These are phyloP conservation scores for Teratosphaeria epicoccoides DNA, from an alignment of 2,329 filamentous ascomycete genomes.

Conservation along the genomic window DNA sequence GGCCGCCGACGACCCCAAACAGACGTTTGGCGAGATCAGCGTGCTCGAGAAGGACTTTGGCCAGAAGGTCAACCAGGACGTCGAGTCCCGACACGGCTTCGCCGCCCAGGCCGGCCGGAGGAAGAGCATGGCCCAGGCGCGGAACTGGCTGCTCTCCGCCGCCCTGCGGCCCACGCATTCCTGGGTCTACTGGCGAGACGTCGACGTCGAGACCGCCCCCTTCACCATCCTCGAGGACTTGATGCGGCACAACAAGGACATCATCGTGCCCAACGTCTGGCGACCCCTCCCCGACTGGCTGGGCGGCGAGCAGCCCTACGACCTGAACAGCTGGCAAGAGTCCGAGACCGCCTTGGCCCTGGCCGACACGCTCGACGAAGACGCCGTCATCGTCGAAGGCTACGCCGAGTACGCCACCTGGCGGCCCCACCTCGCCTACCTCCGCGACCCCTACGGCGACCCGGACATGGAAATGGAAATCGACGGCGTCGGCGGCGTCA, in stretches of 20 bases:
- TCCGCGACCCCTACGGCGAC: constrained; percentile 92
- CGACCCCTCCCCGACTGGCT: constrained; percentile 97
- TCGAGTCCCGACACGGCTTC: constrained; percentile 94
- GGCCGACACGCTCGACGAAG: constrained; percentile 90
- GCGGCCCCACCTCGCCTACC: constrained; percentile 91
- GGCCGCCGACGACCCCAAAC: constrained; percentile 63
- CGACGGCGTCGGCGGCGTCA: constrained; percentile 93
- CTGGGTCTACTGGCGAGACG: constrained; percentile 99
- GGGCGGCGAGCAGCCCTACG: constrained; percentile 94
- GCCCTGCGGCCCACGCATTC: constrained; percentile 89
- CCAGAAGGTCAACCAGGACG: constrained; percentile 93
- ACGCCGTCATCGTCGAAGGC: constrained; percentile 96
- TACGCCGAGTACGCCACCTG: constrained; percentile 98
- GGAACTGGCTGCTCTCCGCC: constrained; percentile 93
- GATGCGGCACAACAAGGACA: constrained; percentile 97
- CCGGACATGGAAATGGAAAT: constrained; percentile 99
- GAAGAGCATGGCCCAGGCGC: constrained; percentile 95
- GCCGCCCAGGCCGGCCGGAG: constrained; percentile 86
- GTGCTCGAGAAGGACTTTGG: constrained; percentile 99
- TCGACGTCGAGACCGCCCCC: constrained; percentile 93
- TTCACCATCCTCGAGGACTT: constrained; percentile 95
- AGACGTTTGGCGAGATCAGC: constrained; percentile 88
- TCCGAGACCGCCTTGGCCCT: constrained; percentile 91
- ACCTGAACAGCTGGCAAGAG: constrained; percentile 98
- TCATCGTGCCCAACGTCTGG: constrained; percentile 99